phyloP scores from a whole-genome alignment of 2,329 filamentous ascomycete species.

The Ilyonectria sp. region DNA sequence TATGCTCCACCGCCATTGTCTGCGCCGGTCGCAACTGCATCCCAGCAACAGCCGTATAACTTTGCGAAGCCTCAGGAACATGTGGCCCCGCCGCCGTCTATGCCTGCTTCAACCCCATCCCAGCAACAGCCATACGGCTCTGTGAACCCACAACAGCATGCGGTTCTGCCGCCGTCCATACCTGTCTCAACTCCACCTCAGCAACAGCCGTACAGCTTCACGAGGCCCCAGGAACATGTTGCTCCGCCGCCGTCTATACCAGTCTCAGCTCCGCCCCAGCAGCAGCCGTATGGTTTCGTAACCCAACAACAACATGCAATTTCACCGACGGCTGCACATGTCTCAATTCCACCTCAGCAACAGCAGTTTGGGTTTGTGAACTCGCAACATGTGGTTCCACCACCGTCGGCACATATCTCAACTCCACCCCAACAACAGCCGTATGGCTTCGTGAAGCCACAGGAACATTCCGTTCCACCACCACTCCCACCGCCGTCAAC shows the following conservation, averaged over 20 bases:
- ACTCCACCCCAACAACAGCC: background rate
- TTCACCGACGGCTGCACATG: conserved; percentile 2
- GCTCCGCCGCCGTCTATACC: background rate
- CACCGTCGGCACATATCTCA: background rate
- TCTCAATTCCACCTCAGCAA: background rate
- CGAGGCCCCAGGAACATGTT: background rate
- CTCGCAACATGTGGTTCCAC: background rate
- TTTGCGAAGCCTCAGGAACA: background rate
- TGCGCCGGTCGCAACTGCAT: background rate
- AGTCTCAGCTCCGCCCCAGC: conserved; percentile 14
- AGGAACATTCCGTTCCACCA: background rate
- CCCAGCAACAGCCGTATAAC: conserved; percentile 11
- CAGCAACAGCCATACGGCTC: conserved; percentile 19
- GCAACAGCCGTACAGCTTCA: background rate
- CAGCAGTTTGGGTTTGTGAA: conserved; percentile 5
- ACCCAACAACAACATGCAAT: background rate
- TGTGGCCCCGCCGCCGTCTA: conserved; percentile 1
- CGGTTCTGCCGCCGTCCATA: background rate
- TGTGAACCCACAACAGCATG: background rate
- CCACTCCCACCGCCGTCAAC: background rate
- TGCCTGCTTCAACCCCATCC: background rate
- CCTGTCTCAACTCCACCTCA: background rate
- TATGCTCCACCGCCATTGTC: background rate
- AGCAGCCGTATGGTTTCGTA: background rate
- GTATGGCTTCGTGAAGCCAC: background rate